These are phyloP conservation scores for Secale cereale DNA, from an alignment of 176 grass and related monocot species.

Conservation along the genomic window DNA sequence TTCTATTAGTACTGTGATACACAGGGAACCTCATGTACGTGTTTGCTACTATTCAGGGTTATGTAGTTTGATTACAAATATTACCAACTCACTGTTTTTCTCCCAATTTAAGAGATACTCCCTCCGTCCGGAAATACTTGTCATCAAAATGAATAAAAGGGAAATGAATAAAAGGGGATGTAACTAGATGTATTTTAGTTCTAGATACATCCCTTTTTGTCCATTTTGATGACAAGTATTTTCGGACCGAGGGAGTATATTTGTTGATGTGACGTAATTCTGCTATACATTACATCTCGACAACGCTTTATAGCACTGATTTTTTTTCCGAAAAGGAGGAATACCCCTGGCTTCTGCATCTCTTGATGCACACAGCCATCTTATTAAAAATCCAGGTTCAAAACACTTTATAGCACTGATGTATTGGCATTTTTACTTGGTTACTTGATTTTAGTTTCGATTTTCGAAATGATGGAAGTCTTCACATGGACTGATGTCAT, in stretches of 20 bases:
- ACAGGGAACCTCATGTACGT: not conserved
- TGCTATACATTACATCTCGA: not conserved
- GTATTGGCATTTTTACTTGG: not conserved
- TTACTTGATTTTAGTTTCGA: not conserved
- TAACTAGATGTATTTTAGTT: too few species aligned
- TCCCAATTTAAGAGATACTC: not conserved
- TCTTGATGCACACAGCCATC: too few species aligned
- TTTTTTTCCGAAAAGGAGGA: too few species aligned
- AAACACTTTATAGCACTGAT: not conserved
- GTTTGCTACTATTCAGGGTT: not conserved
- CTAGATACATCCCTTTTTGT: too few species aligned
- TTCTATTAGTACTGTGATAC: not conserved
- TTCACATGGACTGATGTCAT: not conserved
- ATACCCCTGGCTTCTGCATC: too few species aligned
- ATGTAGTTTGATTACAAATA: conserved; percentile 7
- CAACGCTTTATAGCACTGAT: not conserved
- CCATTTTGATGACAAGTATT: too few species aligned
- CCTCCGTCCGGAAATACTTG: too few species aligned
- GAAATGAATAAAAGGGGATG: too few species aligned
- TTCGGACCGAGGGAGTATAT: too few species aligned
- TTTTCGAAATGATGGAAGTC: not conserved
- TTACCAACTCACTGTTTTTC: not conserved
- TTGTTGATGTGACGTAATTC: not conserved
- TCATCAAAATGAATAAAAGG: too few species aligned
- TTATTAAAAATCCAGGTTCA: too few species aligned